phyloP scores from a whole-genome alignment of 768 basidiomycete species.

The Coprinellus aureogranulatus region DNA sequence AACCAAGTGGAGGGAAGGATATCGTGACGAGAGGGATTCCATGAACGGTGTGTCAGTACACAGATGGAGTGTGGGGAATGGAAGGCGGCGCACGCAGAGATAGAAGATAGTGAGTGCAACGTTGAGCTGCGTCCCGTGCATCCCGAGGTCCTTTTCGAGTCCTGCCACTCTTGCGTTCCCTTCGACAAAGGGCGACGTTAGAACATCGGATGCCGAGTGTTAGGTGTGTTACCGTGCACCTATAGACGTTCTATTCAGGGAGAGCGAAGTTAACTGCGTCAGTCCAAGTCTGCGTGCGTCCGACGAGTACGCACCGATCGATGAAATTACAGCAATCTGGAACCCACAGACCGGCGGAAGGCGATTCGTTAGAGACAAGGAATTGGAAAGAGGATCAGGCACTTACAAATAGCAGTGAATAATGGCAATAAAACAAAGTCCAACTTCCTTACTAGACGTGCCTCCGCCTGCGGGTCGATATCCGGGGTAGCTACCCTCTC shows the following conservation, averaged over 20 bases:
- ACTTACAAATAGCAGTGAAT: constrained; percentile 39
- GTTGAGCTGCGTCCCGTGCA: constrained; percentile 41
- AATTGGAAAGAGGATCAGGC: not conserved
- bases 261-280: too few relatives aligned
- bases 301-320: constrained; percentile 22
- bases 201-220: not conserved
- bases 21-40: too few relatives aligned
- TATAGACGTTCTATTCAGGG: constrained; percentile 14
- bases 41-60: too few relatives aligned
- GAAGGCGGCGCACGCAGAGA: constrained; percentile 25
- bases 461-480: constrained; percentile 34
- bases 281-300: too few relatives aligned
- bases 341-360: not conserved
- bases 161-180: constrained; percentile 28
- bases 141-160: constrained; percentile 38
- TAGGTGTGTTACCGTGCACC: not conserved
- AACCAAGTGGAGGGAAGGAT: too few relatives aligned
- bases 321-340: constrained; percentile 38
- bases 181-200: not conserved
- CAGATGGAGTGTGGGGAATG: not conserved
- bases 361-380: not conserved
- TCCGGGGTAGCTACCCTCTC: not conserved
- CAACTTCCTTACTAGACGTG: constrained; percentile 33
- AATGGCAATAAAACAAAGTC: constrained; percentile 35
- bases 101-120: constrained; percentile 43